Evolutionary conservation across 495 filamentous ascomycete genomes (phyloP), one percentile per base, ranked within the genome.

Genomic region (Cercophora newfieldiana): DNA sequence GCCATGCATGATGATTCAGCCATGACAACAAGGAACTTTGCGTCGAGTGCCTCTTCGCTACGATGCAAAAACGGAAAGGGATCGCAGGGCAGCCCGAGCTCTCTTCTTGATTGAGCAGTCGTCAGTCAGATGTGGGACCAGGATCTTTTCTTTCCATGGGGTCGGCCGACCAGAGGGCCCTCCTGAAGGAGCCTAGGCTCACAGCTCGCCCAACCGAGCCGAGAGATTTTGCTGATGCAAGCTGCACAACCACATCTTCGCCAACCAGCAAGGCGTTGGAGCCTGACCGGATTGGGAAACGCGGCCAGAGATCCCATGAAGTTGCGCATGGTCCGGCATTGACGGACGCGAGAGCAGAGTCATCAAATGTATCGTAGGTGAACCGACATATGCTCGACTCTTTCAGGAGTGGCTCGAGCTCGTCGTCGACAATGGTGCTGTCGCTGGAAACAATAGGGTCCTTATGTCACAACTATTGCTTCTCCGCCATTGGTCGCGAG

Each of bases 91-190:
- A 29, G 53, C 47, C 58, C 37, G 18, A 44, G 37, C 37, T 44
- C 37, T 30, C 57, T 72, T 63, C 68, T 68, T 72, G 68, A 71
- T 69, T 63, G 63, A 71, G 71, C 55, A 56, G 65, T 59, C 63
- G 47, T 68, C 25, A 51, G 60, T 55, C 28, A 58, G 48, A 71
- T 57, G 76, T 66, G 75, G 72, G 75, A 66, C 67, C 67, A 65
- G 66, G 76, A 79, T 78, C 76, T 70, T 77, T 16, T 44, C 71
- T 67, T 73, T 72, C 64, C 33, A 75, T 72, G 71, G 74, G 71
- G 74, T 64, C 69, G 75, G 66, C 66, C 65, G 70, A 66, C 71
- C 78, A 78, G 78, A 72, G 72, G 47, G 68, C 65, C 68, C 68
- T 77, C 70, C 77, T 77, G 31, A 70, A 77, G 59, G 49, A 73